Conservation (phyloP, 805 yeast species). For the Yarrowia hollandica region DNA sequence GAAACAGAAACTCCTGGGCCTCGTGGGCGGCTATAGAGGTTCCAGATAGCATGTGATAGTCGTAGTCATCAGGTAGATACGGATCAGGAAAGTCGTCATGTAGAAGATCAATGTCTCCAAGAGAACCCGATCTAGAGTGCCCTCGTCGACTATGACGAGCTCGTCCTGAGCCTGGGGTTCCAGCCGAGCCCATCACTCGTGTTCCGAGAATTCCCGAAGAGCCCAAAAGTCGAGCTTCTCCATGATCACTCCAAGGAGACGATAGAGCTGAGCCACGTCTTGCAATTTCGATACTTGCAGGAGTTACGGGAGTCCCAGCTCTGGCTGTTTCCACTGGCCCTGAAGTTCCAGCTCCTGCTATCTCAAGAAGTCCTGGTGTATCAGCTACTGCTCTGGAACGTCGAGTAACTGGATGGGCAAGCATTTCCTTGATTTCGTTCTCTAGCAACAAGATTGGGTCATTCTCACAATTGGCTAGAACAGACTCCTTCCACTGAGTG, state of each 20-base stretch:
- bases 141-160: slow-evolving; percentile 11
- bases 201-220: background rate
- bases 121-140: background rate
- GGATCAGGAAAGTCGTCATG: background rate
- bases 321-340: background rate
- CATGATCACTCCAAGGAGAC: slow-evolving; percentile 14
- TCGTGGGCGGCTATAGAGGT: background rate
- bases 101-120: slow-evolving; percentile 2
- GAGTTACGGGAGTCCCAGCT: background rate
- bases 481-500: background rate
- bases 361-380: too few relatives aligned
- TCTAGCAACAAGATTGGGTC: slow-evolving; percentile 5
- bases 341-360: background rate
- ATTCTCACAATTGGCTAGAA: background rate
- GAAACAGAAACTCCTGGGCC: slow-evolving; percentile 19
- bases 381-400: background rate
- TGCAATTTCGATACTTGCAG: background rate
- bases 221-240: background rate
- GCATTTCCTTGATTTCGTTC: background rate
- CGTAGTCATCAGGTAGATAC: background rate
- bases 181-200: background rate
- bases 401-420: background rate
- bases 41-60: slow-evolving; percentile 14
- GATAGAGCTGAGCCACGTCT: background rate
- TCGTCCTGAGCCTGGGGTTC: slow-evolving; percentile 10